Evolutionary conservation across 371 early-diverging fungal species (phyloP).

Genomic region (Circinella minor): DNA sequence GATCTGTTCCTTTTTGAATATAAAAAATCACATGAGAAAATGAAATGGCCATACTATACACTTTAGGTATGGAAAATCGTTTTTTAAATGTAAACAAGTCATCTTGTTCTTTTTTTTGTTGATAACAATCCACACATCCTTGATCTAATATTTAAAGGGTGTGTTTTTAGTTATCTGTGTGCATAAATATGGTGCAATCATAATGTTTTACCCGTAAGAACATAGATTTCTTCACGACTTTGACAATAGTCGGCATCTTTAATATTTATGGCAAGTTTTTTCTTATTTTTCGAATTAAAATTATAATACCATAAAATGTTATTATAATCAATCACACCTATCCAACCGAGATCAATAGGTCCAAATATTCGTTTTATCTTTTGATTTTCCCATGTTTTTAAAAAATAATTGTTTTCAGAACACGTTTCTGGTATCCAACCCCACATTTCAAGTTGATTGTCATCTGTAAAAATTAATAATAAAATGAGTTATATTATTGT

Average conservation of each 20-base stretch:
- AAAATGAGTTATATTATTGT: no score
- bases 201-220: constrained; percentile 22
- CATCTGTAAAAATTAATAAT: constrained; percentile 14
- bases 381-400: background rate
- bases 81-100: background rate
- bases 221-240: constrained; percentile 6
- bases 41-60: constrained; percentile 26
- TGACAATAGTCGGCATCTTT: constrained; percentile 20
- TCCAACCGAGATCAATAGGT: background rate
- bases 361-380: background rate
- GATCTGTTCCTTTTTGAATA: constrained; percentile 15
- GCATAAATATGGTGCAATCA: background rate
- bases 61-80: constrained; percentile 8
- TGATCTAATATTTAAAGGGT: background rate
- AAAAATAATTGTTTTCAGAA: background rate
- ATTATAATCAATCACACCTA: constrained; percentile 26
- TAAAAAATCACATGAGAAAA: constrained; percentile 34
- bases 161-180: no score
- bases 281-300: background rate
- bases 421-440: background rate
- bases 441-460: constrained; percentile 11
- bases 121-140: constrained; percentile 1
- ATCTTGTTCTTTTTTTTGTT: background rate
- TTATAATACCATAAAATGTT: constrained; percentile 8
- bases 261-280: constrained; percentile 1